Percentiles rank a stretch among this genome's conserved stretches.
These are phyloP conservation scores for Backusella luteola DNA, from an alignment of 192 early-diverging fungal species.

Conservation along the genomic window DNA sequence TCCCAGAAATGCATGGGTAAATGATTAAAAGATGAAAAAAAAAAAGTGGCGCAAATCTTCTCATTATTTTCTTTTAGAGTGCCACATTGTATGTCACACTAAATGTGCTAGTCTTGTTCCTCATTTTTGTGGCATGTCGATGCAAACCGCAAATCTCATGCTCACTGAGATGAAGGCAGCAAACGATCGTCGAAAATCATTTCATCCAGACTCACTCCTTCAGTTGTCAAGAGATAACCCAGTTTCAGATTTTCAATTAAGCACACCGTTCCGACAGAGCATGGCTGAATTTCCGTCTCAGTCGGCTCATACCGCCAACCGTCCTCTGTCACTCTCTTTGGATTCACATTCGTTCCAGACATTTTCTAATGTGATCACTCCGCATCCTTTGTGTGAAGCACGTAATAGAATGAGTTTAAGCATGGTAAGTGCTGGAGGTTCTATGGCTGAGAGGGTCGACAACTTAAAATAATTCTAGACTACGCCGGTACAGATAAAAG, in stretches of 20 bases:
- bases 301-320: neutral
- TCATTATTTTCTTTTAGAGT: slow-evolving; percentile 60
- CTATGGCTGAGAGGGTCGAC: too few relatives aligned
- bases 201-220: neutral
- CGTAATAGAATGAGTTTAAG: neutral
- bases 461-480: slow-evolving; percentile 5
- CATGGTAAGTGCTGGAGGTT: neutral
- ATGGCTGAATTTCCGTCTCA: neutral
- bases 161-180: slow-evolving; percentile 75
- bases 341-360: neutral
- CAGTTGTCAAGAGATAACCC: neutral
- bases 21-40: neutral
- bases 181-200: slow-evolving; percentile 25
- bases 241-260: neutral
- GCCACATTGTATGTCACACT: slow-evolving; percentile 75
- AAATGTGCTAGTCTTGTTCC: slow-evolving; percentile 84
- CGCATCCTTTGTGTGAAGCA: neutral
- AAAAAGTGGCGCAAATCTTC: too few relatives aligned
- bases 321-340: neutral
- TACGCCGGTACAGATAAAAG: slow-evolving; percentile 29
- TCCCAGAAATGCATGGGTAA: slow-evolving; percentile 52
- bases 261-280: neutral
- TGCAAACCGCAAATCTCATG: slow-evolving; percentile 84
- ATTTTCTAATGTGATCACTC: neutral
- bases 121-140: slow-evolving; percentile 88